Evolutionary conservation across 345 rosid genomes (phyloP).

Genomic region (Sonneratia alba): DNA sequence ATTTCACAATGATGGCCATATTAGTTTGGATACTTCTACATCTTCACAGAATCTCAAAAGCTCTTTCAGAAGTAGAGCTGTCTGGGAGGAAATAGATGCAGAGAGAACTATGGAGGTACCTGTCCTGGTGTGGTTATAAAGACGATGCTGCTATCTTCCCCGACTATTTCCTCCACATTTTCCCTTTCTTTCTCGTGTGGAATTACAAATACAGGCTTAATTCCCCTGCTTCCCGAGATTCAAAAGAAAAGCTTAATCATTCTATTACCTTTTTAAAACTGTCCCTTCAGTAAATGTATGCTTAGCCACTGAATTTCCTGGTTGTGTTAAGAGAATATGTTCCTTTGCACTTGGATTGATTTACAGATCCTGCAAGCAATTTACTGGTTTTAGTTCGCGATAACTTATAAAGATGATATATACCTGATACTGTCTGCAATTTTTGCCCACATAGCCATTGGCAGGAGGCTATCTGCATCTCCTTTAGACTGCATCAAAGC

Average conservation of each 20-base stretch:
- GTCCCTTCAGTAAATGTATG: neutral
- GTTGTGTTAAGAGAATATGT: neutral
- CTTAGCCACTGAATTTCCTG: too few species aligned
- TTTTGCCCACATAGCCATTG: slow-evolving; percentile 58
- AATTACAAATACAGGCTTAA: slow-evolving; percentile 69
- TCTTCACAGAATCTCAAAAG: too few species aligned
- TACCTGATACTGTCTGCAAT: slow-evolving; percentile 56
- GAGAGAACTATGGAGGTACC: slow-evolving; percentile 22
- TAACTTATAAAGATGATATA: neutral
- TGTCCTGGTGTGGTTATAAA: slow-evolving; percentile 86
- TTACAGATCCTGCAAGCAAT: neutral
- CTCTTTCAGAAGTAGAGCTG: too few species aligned
- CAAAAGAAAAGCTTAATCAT: neutral
- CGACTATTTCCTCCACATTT: slow-evolving; percentile 68
- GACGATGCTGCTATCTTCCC: slow-evolving; percentile 56
- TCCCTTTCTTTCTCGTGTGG: slow-evolving; percentile 93
- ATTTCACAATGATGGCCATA: too few species aligned
- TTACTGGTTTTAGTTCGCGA: neutral
- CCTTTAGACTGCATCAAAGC: slow-evolving; percentile 92
- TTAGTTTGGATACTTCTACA: too few species aligned
- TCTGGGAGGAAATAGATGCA: neutral
- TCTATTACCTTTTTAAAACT: neutral
- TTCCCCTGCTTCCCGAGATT: slow-evolving; percentile 38
- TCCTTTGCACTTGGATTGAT: neutral
- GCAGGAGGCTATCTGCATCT: slow-evolving; percentile 72